Conservation (phyloP, 176 grass and related monocot genomes). For the Microstegium vimineum region DNA sequence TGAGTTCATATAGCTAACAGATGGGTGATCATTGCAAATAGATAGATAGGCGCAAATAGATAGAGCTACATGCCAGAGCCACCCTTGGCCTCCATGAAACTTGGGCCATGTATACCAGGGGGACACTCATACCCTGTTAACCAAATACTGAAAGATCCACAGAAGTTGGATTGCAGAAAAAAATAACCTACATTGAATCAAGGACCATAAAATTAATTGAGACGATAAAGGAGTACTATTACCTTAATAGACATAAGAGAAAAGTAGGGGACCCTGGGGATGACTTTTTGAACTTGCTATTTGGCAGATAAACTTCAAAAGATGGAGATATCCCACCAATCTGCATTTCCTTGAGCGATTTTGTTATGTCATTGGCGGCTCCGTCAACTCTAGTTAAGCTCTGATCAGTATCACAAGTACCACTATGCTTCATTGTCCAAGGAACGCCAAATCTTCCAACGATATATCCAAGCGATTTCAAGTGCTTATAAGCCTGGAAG, state of each 20-base stretch:
- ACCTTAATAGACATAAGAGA: constrained; percentile 69
- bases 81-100: neutral
- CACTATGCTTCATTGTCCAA: constrained; percentile 57
- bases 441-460: constrained; percentile 54
- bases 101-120: neutral
- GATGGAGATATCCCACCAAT: constrained; percentile 41
- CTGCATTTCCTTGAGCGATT: constrained; percentile 45
- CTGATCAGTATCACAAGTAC: neutral
- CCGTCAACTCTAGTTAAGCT: neutral
- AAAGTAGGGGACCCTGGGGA: constrained; percentile 59
- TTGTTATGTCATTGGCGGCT: constrained; percentile 31
- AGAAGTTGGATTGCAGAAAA: neutral
- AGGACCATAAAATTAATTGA: neutral
- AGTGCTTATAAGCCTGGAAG: constrained; percentile 71
- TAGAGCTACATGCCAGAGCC: neutral
- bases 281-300: constrained; percentile 90
- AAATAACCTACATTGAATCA: neutral
- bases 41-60: neutral
- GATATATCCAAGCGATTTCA: constrained; percentile 91
- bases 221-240: neutral
- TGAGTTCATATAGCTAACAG: neutral
- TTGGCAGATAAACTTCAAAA: constrained; percentile 70
- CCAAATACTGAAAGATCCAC: neutral
- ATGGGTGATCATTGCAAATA: neutral
- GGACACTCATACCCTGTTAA: neutral